Evolutionary conservation across 2,329 filamentous ascomycete species (phyloP), one percentile per base, ranked within the genome.

Genomic region (Trichothecium sympodiale): DNA sequence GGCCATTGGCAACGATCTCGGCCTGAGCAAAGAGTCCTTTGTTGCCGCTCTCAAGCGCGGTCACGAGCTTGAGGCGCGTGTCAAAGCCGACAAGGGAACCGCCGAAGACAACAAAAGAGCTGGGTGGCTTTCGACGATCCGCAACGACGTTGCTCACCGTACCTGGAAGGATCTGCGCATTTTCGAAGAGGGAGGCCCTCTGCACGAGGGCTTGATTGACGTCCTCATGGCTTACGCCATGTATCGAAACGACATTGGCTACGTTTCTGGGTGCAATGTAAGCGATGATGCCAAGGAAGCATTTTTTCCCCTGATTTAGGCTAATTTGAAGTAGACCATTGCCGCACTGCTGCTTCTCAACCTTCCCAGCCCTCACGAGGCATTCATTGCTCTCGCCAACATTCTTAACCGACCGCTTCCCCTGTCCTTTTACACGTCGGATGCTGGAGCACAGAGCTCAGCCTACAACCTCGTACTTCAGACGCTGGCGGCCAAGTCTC

Each of bases 221-320:
- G 74, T 91, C 8, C 65, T 89, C 41, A 77, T 77, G 48, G 85
- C 84, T 6, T 89, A 89, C 56, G 69, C 78, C 37, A 82, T 86
- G 73, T 91, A 91, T 57, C 72, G 84, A 41, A 80, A 77, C 45
- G 84, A 91, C 51, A 81, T 89, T 48, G 82, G 83, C 42, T 87
- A 86, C 49, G 70, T 84, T 38, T 68, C 71, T 42, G 82, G 83
- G 36, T 83, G 80, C 45, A 83, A 86, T 51, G 78, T 84, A 56
- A 67, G 80, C 67, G 33, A 18, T n/a, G 20, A 18, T 36, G 10
- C 34, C 30, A 15, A 13, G 31, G 29, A 10, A 29, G n/a, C n/a
- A n/a, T n/a, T n/a, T n/a, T n/a, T 14, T 3, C 20, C 10, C 15
- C 16, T 31, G 3, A 29, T 28, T 10, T 14, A 16, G 31, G 15